Evolutionary conservation across 768 basidiomycete genomes (phyloP).

Genomic region (Mycena epipterygia): DNA sequence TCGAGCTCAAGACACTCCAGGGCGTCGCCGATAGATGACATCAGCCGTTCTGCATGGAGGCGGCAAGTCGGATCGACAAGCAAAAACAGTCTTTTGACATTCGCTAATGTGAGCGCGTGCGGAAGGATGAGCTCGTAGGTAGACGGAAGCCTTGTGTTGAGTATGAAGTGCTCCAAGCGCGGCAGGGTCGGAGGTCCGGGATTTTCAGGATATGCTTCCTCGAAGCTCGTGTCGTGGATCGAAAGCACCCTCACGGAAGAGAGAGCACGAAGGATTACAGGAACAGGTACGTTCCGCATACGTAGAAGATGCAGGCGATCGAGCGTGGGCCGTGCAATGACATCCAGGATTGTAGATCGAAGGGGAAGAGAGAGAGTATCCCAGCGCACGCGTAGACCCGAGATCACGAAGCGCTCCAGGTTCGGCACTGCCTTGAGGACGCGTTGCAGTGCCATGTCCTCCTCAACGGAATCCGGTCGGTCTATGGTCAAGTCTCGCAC

Average conservation of each 20-base stretch:
- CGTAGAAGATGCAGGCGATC: constrained; percentile 18
- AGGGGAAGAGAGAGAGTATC: background rate
- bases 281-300: background rate
- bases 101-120: constrained; percentile 1
- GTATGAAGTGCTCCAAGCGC: constrained; percentile 15
- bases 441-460: constrained; percentile 15
- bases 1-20: constrained; percentile 19
- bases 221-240: no score
- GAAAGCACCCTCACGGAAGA: background rate
- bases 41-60: background rate
- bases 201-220: no score
- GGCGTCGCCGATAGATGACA: background rate
- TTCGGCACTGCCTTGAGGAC: constrained; percentile 7
- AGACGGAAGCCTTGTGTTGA: background rate
- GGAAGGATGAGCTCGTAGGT: constrained; percentile 10
- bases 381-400: constrained; percentile 19
- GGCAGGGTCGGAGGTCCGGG: no score
- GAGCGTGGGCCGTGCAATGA: constrained; percentile 4
- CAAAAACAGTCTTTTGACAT: background rate
- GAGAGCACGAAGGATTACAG: background rate
- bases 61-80: background rate
- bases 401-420: constrained; percentile 29
- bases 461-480: constrained; percentile 28
- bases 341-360: constrained; percentile 5
- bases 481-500: constrained; percentile 25